Evolutionary conservation across 495 filamentous ascomycete species (phyloP).

Genomic region (Hyaloscypha bicolor): DNA sequence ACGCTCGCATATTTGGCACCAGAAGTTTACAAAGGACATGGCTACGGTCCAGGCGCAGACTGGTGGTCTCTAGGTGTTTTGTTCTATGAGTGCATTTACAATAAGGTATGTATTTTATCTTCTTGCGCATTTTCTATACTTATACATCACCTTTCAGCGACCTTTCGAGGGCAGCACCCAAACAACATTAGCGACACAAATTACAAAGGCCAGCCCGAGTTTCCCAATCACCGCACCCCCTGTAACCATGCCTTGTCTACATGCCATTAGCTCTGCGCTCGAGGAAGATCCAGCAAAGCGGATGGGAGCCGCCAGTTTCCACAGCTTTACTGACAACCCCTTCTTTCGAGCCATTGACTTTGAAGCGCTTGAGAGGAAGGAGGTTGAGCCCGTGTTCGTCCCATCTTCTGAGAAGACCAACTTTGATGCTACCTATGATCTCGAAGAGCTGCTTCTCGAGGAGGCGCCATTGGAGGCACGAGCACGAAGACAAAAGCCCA

Average conservation of each 20-base stretch:
- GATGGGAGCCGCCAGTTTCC: slow-evolving; percentile 77
- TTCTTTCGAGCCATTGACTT: slow-evolving; percentile 93
- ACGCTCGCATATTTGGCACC: slow-evolving; percentile 95
- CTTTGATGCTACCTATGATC: slow-evolving; percentile 97
- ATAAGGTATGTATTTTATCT: slow-evolving; percentile 68
- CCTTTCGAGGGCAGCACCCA: slow-evolving; percentile 91
- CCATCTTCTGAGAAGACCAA: slow-evolving; percentile 98
- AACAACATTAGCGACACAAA: slow-evolving; percentile 74
- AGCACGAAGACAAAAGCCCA: slow-evolving; percentile 88
- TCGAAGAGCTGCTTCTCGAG: slow-evolving; percentile 92
- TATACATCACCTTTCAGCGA: slow-evolving; percentile 52
- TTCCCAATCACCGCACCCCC: slow-evolving; percentile 89
- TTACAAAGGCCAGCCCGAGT: slow-evolving; percentile 79
- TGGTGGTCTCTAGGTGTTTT: slow-evolving; percentile 98
- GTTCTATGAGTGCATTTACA: slow-evolving; percentile 99
- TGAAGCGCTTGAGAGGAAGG: slow-evolving; percentile 79
- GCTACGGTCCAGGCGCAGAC: slow-evolving; percentile 86
- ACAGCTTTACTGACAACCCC: slow-evolving; percentile 79
- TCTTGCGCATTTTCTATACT: slow-evolving; percentile 14
- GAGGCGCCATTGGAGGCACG: slow-evolving; percentile 94
- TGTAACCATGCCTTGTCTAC: slow-evolving; percentile 81
- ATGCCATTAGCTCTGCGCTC: slow-evolving; percentile 79
- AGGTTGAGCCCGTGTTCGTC: slow-evolving; percentile 87
- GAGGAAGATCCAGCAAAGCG: slow-evolving; percentile 78
- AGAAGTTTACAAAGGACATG: slow-evolving; percentile 87